phyloP scores from a whole-genome alignment of 768 basidiomycete genomes.

The Tricholoma terreum region DNA sequence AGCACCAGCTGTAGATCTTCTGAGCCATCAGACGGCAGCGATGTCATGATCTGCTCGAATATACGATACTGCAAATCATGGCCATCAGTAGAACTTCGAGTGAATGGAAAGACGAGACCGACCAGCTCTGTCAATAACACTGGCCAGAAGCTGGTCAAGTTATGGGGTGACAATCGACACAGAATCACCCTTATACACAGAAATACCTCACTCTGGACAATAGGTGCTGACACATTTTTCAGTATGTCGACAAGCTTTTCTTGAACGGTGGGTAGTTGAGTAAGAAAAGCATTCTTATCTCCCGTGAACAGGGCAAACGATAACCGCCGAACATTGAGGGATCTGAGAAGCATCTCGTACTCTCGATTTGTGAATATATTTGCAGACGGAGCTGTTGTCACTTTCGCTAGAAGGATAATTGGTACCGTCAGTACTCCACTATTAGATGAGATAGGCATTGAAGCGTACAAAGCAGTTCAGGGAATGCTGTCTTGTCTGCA shows the following conservation, averaged over 20 bases:
- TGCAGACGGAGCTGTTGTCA: slow-evolving; percentile 82
- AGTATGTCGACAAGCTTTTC: slow-evolving; percentile 95
- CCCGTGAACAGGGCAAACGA: slow-evolving; percentile 85
- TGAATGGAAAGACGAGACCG: slow-evolving; percentile 20
- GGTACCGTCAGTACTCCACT: slow-evolving; percentile 23
- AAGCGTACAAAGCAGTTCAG: slow-evolving; percentile 74
- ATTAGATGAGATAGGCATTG: slow-evolving; percentile 23
- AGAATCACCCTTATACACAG: slow-evolving; percentile 89
- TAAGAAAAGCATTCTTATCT: slow-evolving; percentile 89
- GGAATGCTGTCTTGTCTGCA: slow-evolving; percentile 80
- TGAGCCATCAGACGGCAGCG: slow-evolving; percentile 74
- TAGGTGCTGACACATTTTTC: slow-evolving; percentile 71
- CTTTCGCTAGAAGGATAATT: slow-evolving; percentile 50
- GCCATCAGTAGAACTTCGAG: not conserved
- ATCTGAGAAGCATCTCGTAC: slow-evolving; percentile 86
- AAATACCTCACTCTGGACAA: slow-evolving; percentile 93
- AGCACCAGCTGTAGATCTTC: slow-evolving; percentile 82
- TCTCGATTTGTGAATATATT: slow-evolving; percentile 97
- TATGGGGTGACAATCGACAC: slow-evolving; percentile 87
- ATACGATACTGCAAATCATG: slow-evolving; percentile 66
- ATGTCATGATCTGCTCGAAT: slow-evolving; percentile 75
- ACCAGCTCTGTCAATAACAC: slow-evolving; percentile 91
- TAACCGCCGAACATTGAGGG: slow-evolving; percentile 81
- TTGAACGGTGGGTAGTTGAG: slow-evolving; percentile 89
- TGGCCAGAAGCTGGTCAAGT: slow-evolving; percentile 95